Evolutionary conservation across 1,284 basidiomycete genomes (phyloP).

Genomic region (Marasmius fiardii): DNA sequence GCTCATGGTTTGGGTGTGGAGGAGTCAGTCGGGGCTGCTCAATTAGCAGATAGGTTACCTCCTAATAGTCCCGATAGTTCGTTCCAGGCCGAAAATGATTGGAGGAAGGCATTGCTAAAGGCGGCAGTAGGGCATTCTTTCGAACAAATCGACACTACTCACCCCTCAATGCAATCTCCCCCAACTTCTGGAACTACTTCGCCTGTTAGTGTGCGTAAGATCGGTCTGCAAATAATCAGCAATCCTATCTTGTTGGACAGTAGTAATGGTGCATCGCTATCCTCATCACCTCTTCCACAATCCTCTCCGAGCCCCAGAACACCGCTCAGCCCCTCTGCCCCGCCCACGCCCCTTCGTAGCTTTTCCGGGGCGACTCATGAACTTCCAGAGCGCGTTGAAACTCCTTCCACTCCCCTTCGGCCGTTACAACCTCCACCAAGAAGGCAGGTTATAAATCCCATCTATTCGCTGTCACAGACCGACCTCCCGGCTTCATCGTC

Average conservation of each 20-base stretch:
- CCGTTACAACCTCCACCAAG: conserved; percentile 65
- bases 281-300: conserved; percentile 8
- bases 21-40: conserved; percentile 67
- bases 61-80: conserved; percentile 63
- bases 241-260: conserved; percentile 26
- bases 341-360: not conserved
- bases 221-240: conserved; percentile 33
- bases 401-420: conserved; percentile 48
- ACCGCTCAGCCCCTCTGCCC: conserved; percentile 5
- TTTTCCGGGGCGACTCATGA: conserved; percentile 17
- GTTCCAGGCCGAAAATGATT: conserved; percentile 44
- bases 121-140: conserved; percentile 74
- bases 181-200: conserved; percentile 24
- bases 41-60: conserved; percentile 66
- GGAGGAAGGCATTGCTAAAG: conserved; percentile 68
- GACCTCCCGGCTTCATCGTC: conserved; percentile 31
- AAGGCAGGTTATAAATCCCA: conserved; percentile 40
- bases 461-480: conserved; percentile 55
- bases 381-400: conserved; percentile 47
- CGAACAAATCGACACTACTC: conserved; percentile 38
- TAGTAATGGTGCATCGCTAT: conserved; percentile 16
- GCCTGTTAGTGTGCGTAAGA: conserved; percentile 18
- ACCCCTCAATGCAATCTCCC: conserved; percentile 21
- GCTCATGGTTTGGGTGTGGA: conserved; percentile 64
- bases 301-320: not conserved